Evolutionary conservation across 2,329 filamentous ascomycete genomes (phyloP).

Genomic region (Pseudogymnoascus sp.): DNA sequence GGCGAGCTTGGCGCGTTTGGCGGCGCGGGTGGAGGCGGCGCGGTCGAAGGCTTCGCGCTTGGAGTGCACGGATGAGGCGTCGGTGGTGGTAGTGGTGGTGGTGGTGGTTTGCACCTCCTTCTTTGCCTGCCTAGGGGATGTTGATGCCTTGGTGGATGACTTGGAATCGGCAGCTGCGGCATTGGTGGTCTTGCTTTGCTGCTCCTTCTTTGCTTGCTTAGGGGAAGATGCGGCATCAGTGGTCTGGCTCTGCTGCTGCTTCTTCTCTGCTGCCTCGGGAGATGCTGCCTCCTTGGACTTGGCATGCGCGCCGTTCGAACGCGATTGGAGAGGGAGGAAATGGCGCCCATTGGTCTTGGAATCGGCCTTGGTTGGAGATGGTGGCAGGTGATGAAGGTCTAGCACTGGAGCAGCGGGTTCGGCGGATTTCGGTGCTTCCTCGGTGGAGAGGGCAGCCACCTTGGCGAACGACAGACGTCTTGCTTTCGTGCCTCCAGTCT

Average conservation of each 20-base stretch:
- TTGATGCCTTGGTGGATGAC: neutral
- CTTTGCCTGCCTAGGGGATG: neutral
- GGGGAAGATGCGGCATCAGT: neutral
- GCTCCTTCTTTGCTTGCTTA: neutral
- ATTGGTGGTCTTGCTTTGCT: neutral
- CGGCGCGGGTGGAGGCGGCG: neutral
- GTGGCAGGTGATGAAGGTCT: neutral
- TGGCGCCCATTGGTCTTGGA: slow-evolving; percentile 8
- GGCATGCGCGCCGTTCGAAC: neutral
- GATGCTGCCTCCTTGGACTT: neutral
- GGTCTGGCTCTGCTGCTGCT: neutral
- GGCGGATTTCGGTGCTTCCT: slow-evolving; percentile 4
- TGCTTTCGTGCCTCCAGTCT: neutral
- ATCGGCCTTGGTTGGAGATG: slow-evolving; percentile 15
- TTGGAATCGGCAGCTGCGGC: neutral
- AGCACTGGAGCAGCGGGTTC: neutral
- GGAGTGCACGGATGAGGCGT: neutral
- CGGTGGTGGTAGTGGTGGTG: neutral
- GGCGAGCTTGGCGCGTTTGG: neutral
- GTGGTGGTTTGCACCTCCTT: neutral
- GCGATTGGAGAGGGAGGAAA: neutral
- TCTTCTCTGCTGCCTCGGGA: neutral
- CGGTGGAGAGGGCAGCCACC: neutral
- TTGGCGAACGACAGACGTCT: neutral
- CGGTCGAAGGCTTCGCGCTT: neutral